Evolutionary conservation across 768 basidiomycete genomes (phyloP).

Genomic region (Lentinula detonsa): DNA sequence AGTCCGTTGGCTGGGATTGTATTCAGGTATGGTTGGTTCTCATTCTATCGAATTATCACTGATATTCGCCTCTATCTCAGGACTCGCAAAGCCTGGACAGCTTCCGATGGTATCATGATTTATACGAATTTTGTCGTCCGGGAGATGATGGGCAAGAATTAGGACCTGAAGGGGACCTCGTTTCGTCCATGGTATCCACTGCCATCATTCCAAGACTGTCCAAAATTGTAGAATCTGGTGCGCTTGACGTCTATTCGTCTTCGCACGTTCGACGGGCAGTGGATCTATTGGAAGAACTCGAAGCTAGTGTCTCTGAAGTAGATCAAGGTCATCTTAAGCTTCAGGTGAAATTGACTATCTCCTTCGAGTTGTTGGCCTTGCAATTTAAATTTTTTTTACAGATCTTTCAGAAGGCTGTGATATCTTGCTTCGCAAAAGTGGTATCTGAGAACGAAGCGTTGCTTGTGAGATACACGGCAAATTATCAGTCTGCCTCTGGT

Average conservation of each 20-base stretch:
- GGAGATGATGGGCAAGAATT: slow-evolving; percentile 49
- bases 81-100: slow-evolving; percentile 57
- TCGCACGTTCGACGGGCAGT: slow-evolving; percentile 53
- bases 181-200: slow-evolving; percentile 84
- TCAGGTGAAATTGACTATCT: slow-evolving; percentile 37
- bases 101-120: slow-evolving; percentile 77
- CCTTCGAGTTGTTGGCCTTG: neutral
- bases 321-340: slow-evolving; percentile 58
- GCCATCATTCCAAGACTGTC: slow-evolving; percentile 71
- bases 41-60: neutral
- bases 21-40: slow-evolving; percentile 50
- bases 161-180: slow-evolving; percentile 82
- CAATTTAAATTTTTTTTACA: slow-evolving; percentile 18
- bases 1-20: slow-evolving; percentile 85
- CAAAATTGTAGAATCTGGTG: slow-evolving; percentile 73
- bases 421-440: slow-evolving; percentile 46
- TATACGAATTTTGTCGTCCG: slow-evolving; percentile 74
- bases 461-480: slow-evolving; percentile 41
- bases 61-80: slow-evolving; percentile 22
- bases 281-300: slow-evolving; percentile 77
- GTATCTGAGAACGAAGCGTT: slow-evolving; percentile 44
- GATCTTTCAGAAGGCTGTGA: slow-evolving; percentile 53
- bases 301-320: slow-evolving; percentile 45
- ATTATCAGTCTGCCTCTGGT: slow-evolving; percentile 24
- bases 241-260: slow-evolving; percentile 75